Evolutionary conservation across 2,329 filamentous ascomycete species (phyloP), one percentile per base, ranked within the genome.

Genomic region (Neurospora crassa): DNA sequence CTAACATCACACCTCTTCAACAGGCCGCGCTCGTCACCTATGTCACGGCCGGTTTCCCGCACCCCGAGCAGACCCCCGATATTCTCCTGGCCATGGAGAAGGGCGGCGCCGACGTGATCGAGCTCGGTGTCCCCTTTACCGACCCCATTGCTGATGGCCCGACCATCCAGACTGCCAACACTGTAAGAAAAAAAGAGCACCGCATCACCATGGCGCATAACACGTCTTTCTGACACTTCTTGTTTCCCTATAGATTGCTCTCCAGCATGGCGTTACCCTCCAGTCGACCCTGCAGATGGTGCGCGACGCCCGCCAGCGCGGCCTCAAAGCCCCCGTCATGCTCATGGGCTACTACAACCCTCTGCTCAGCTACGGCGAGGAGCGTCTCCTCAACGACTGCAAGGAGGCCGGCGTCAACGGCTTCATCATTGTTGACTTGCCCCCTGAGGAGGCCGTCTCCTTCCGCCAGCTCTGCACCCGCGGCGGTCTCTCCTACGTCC

Each of bases 341-440:
- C 88, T 99, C 75, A 99, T 99, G 96, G 96, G 96, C 78, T 99
- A 99, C 87, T 99, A 97, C 84, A 99, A 99, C 84, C 96, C 96
- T 1, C 86, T 98, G 73, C 85, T 98, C 73, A 93, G 91, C 78
- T 99, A 98, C 80, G 96, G 96, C 70, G 96, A 99, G 83, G 94
- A 97, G 83, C 88, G 87, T 73, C 89, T 98, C 81, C 85, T 99
- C 70, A 87, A 89, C 76, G 94, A 98, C 81, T 93, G 93, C 80
- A 91, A 91, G 79, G 88, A 89, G 70, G 92, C 93, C 2, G 93
- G 94, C 37, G 89, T 97, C 79, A 97, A 97, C 82, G 95, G 96
- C 72, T 98, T 98, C 83, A 97, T 99, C 78, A 91, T 98, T 79
- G 95, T 97, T 71, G 95, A 99, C 80, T 83, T 99, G 78, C 95